phyloP scores from a whole-genome alignment of 2,329 filamentous ascomycete species.

The Aspergillus fischeri region DNA sequence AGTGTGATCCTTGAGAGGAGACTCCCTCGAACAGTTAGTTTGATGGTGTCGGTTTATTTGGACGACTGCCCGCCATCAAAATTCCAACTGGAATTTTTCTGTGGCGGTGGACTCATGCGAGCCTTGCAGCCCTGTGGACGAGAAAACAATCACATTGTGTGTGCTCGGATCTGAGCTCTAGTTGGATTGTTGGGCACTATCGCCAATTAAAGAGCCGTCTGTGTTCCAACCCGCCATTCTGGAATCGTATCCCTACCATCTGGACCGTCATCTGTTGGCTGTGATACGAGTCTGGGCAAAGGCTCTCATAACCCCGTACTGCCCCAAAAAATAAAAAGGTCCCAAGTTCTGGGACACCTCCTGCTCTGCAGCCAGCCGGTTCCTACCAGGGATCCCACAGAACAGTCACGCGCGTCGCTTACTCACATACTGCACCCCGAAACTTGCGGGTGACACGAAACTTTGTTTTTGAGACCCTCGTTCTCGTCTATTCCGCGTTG shows the following conservation, averaged over 20 bases:
- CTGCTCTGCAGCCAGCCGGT: conserved; percentile 8
- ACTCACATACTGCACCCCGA: background rate
- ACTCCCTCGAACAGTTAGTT: background rate
- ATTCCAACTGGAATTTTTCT: background rate
- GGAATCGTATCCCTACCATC: background rate
- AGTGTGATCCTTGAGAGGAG: background rate
- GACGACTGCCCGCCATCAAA: background rate
- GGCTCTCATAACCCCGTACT: background rate
- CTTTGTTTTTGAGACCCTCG: background rate
- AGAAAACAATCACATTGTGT: background rate
- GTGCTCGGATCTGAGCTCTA: background rate
- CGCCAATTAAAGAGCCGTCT: background rate
- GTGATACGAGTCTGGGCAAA: background rate
- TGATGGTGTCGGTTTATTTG: background rate
- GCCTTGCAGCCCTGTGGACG: background rate
- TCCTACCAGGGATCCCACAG: conserved; percentile 5
- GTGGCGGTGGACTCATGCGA: background rate
- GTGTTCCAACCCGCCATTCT: background rate
- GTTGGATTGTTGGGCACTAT: background rate
- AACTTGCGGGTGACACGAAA: background rate
- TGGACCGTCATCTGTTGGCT: background rate
- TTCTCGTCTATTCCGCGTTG: background rate
- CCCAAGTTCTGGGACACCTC: background rate
- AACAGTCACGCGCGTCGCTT: background rate
- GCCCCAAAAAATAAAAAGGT: background rate